Evolutionary conservation across 768 basidiomycete species (phyloP), one percentile per base, ranked within the genome.

Genomic region (Boletellus ananiceps): DNA sequence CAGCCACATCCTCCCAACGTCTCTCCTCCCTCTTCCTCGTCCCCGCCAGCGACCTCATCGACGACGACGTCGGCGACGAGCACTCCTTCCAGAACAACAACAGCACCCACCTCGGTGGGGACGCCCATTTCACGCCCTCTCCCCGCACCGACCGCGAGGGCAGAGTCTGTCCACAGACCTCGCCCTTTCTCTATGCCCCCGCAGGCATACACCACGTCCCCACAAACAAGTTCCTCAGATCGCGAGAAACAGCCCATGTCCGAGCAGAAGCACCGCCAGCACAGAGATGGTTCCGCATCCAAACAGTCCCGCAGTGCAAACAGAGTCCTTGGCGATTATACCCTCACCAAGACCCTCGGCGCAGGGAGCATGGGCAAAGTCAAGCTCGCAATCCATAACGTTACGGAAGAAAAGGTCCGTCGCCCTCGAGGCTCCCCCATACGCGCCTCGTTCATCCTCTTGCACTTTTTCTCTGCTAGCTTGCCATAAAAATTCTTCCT

Each of bases 351-450:
- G 79, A 96, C 95, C 5, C 78, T 99, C 36, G 95, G 95, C 21
- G 95, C 94, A 18, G 95, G 95, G 33, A 93, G 89, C 66, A 99
- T 99, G 95, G 95, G 95, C 57, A 97, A 97, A 69, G 95, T 99
- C 62, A 99, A 97, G 75, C 81, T 98, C 11, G 95, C 92, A 3
- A 86, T 86, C 16, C 91, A 94, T 68, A 88, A 86, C 52, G 63
- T 83, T 55, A 88, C 91, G 1, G 89, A 88, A 23, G 94, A 97
- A 71, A 95, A 94, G 83, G 95, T 94, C 59, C 57, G 82, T 73
- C 44, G 3, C 9, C 27, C 11, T 31, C 27, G 8, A 13, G 34
- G 19, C 34, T 13, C 25, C 11, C 9, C 38, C 46, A 45, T 33
- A 33, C 44, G 13, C 48, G 46, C 14, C 18, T 35, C n/a, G 34